Conservation (phyloP, 305 asterid genomes). For the Fraxinus baroniana region DNA sequence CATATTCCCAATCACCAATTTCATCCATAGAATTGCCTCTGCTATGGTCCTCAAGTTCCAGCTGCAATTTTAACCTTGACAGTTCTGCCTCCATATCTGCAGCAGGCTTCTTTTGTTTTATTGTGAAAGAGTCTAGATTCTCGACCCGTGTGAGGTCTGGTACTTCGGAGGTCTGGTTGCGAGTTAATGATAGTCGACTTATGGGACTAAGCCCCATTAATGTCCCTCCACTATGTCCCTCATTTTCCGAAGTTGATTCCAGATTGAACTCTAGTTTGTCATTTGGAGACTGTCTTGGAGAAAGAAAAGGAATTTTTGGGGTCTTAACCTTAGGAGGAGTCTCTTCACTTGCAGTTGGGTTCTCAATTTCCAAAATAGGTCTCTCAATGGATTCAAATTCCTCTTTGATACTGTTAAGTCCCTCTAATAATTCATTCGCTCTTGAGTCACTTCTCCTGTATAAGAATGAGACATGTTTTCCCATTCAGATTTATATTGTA, state of each 20-base stretch:
- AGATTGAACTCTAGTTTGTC: constrained; percentile 22
- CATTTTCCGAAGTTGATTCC: constrained; percentile 27
- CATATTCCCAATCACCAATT: constrained; percentile 73
- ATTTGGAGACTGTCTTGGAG: constrained; percentile 28
- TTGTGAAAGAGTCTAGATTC: constrained; percentile 26
- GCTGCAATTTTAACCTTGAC: constrained; percentile 60
- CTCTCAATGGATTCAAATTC: constrained; percentile 61
- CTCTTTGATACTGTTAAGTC: constrained; percentile 46
- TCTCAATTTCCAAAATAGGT: constrained; percentile 45
- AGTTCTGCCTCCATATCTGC: constrained; percentile 55
- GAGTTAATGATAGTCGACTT: constrained; percentile 36
- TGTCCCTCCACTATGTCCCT: constrained; percentile 30
- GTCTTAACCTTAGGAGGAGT: constrained; percentile 36
- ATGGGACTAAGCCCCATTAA: constrained; percentile 36
- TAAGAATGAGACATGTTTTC: constrained; percentile 21
- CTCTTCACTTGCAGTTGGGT: constrained; percentile 29
- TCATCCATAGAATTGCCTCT: constrained; percentile 57
- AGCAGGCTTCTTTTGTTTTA: constrained; percentile 24
- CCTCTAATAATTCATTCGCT: constrained; percentile 44
- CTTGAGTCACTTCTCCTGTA: constrained; percentile 51
- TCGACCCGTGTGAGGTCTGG: constrained; percentile 23
- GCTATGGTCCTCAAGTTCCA: constrained; percentile 72
- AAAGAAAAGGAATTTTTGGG: constrained; percentile 35
- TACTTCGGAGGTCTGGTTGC: constrained; percentile 25
- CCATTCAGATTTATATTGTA: constrained; percentile 1